A percentile compares a stretch with the other conserved stretches of the same genome.
Evolutionary conservation across 495 filamentous ascomycete species (phyloP).

Genomic region (Hypoxylon rickii): DNA sequence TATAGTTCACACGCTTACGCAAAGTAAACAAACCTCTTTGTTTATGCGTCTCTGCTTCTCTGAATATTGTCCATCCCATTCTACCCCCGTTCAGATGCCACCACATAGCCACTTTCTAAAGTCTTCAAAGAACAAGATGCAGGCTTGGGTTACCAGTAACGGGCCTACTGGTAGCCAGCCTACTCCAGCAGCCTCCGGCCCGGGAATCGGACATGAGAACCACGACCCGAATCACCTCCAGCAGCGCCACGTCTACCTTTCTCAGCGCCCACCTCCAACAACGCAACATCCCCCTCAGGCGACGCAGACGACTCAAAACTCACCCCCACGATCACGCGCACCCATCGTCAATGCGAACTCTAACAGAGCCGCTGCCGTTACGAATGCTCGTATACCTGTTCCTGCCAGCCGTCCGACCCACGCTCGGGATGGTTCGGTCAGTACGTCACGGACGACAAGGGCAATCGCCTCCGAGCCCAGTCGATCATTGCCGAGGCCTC

Average conservation of each 20-base stretch:
- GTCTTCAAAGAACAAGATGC: slow-evolving; percentile 39
- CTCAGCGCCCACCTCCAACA: slow-evolving; percentile 24
- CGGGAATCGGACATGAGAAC: slow-evolving; percentile 34
- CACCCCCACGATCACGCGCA: slow-evolving; percentile 37
- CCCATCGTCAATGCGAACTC: slow-evolving; percentile 39
- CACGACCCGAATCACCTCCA: slow-evolving; percentile 20
- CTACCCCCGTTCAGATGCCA: slow-evolving; percentile 36
- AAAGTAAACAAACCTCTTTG: slow-evolving; percentile 32
- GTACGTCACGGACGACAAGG: slow-evolving; percentile 21
- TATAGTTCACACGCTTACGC: slow-evolving; percentile 22
- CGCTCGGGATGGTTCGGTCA: slow-evolving; percentile 32
- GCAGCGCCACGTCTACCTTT: slow-evolving; percentile 37
- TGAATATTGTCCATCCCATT: slow-evolving; percentile 26
- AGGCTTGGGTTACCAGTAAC: slow-evolving; percentile 39
- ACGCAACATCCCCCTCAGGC: slow-evolving; percentile 15
- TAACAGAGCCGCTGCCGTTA: slow-evolving; percentile 25
- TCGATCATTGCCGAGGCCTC: slow-evolving; percentile 27
- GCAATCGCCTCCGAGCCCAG: slow-evolving; percentile 31
- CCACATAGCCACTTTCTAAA: slow-evolving; percentile 38
- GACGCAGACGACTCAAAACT: slow-evolving; percentile 18
- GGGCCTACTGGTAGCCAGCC: slow-evolving; percentile 30
- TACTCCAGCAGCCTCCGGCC: slow-evolving; percentile 24
- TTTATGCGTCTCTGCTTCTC: slow-evolving; percentile 29
- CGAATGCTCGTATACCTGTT: slow-evolving; percentile 28
- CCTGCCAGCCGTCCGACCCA: slow-evolving; percentile 29